Percentiles rank a stretch among this genome's conserved stretches.
Evolutionary conservation across 202 grass and related monocot genomes (phyloP).

Genomic region (Hordeum pubiflorum): DNA sequence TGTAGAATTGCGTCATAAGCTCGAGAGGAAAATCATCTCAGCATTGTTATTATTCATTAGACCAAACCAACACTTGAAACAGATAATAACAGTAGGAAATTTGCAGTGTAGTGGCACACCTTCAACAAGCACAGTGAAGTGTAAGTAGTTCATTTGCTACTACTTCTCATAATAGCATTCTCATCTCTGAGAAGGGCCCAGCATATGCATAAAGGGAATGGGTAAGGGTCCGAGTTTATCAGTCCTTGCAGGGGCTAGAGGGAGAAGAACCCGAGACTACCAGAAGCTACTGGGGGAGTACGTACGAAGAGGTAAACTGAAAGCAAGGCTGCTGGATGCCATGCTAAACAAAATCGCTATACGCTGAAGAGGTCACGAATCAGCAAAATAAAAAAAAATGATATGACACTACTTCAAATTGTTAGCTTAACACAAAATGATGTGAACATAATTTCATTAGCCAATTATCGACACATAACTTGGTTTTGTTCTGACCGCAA

Average conservation of each 20-base stretch:
- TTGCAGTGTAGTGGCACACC: background rate
- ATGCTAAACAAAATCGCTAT: background rate
- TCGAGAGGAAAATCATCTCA: background rate
- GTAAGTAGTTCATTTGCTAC: background rate
- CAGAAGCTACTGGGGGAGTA: constrained; percentile 8
- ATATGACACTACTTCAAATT: background rate
- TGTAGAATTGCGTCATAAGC: background rate
- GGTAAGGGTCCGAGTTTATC: background rate
- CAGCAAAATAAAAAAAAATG: background rate
- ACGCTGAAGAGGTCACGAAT: background rate
- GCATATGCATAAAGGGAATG: background rate
- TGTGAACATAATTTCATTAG: background rate
- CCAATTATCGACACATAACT: background rate
- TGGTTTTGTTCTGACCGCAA: background rate
- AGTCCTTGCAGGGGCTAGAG: background rate
- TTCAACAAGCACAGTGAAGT: background rate
- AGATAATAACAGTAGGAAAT: background rate
- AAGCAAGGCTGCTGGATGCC: background rate
- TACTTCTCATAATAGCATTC: too few species aligned
- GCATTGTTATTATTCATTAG: background rate
- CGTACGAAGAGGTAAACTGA: background rate
- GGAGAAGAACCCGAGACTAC: background rate
- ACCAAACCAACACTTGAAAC: background rate
- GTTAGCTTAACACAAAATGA: background rate
- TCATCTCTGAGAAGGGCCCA: background rate